A percentile compares a stretch with the other conserved stretches of the same genome.
Evolutionary conservation across 1,139 yeast species (phyloP).

Genomic region (Blastobotrys malaysiensis): DNA sequence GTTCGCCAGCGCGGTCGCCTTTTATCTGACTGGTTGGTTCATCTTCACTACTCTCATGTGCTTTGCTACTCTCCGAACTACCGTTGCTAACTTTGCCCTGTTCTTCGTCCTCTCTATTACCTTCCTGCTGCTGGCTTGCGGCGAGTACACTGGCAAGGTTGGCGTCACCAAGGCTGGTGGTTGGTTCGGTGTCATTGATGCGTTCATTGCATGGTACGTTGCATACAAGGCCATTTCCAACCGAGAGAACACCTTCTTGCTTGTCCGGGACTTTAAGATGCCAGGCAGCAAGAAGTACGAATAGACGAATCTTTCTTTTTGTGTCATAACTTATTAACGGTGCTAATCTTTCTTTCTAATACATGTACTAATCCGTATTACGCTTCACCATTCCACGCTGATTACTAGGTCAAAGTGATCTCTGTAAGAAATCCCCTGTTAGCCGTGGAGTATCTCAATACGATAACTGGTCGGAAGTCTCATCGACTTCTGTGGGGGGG

Average conservation of each 20-base stretch:
- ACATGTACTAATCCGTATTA: neutral
- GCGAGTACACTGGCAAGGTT: conserved; percentile 44
- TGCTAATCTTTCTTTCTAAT: neutral
- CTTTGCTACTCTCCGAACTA: conserved; percentile 68
- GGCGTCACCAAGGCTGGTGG: conserved; percentile 66
- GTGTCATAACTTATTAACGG: no score
- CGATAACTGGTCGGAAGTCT: no score
- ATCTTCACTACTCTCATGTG: conserved; percentile 68
- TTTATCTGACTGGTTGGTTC: conserved; percentile 73
- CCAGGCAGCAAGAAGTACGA: conserved; percentile 7
- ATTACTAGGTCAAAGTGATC: neutral
- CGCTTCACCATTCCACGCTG: neutral
- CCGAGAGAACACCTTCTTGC: conserved; percentile 10
- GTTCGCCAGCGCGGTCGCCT: conserved; percentile 58
- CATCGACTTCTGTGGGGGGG: neutral
- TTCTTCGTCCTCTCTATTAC: conserved; percentile 63
- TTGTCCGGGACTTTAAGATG: conserved; percentile 7
- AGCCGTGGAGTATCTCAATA: neutral
- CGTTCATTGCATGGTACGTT: conserved; percentile 81
- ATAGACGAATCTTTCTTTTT: neutral
- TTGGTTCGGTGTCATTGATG: conserved; percentile 70
- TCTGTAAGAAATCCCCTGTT: neutral
- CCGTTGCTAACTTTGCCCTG: conserved; percentile 65
- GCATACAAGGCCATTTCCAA: conserved; percentile 48
- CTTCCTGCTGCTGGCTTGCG: conserved; percentile 60